phyloP scores from a whole-genome alignment of 805 yeast species.

The Yarrowia osloensis region DNA sequence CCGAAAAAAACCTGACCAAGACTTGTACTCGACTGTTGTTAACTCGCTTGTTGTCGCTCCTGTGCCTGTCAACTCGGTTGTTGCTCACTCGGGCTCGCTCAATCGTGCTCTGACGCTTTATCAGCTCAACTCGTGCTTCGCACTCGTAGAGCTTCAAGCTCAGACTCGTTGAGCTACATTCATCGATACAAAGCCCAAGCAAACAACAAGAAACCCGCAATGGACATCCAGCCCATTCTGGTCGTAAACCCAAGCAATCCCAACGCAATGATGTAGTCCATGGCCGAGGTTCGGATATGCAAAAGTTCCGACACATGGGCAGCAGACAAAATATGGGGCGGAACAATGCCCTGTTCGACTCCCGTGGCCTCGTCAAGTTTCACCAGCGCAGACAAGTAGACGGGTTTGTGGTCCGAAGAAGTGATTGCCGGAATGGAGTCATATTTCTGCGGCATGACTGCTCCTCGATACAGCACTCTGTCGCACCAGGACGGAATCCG shows the following conservation, averaged over 20 bases:
- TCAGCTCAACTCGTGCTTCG: too few species aligned
- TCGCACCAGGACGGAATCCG: constrained; percentile 92
- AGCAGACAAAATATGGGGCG: constrained; percentile 5
- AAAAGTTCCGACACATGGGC: constrained; percentile 18
- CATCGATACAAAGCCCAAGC: constrained; percentile 12
- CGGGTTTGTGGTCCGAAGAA: constrained; percentile 83
- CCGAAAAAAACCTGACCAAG: too few species aligned
- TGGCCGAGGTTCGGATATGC: constrained; percentile 16
- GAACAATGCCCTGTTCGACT: neutral
- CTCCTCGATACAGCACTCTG: constrained; percentile 58
- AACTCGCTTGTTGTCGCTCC: neutral
- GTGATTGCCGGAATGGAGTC: constrained; percentile 50
- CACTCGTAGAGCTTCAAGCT: too few species aligned
- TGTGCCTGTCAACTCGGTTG: neutral
- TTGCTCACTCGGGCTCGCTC: too few species aligned
- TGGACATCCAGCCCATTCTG: constrained; percentile 10
- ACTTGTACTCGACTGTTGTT: too few species aligned
- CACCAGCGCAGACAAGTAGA: constrained; percentile 47
- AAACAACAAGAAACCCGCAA: constrained; percentile 12
- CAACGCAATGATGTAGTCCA: constrained; percentile 20
- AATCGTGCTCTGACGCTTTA: too few species aligned
- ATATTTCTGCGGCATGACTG: constrained; percentile 49
- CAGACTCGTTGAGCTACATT: too few species aligned
- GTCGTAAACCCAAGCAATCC: constrained; percentile 13
- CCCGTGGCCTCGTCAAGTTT: neutral